Base-by-base conservation (phyloP, 805 yeast species). In the Zygotorulaspora danielsina region DNA sequence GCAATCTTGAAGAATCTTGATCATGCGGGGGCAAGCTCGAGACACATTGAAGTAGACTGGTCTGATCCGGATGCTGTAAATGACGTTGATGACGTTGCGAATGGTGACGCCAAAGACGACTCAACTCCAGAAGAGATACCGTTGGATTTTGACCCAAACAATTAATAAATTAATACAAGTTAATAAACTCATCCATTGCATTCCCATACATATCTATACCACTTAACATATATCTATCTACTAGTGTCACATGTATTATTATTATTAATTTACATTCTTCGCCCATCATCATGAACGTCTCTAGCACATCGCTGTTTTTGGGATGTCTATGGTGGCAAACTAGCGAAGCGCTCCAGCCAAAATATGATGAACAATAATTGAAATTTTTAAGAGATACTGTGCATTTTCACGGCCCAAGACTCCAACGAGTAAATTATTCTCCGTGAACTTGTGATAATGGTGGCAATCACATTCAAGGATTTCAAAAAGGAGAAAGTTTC, bases 401-500 rank as follows among this genome's bases (percentile, higher is more conserved):
- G n/a, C n/a, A n/a, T n/a, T n/a, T n/a, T n/a, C n/a, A n/a, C n/a
- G n/a, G n/a, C n/a, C n/a, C n/a, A n/a, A n/a, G n/a, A n/a, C n/a
- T n/a, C n/a, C n/a, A n/a, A n/a, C n/a, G n/a, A n/a, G n/a, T n/a
- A n/a, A n/a, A n/a, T n/a, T n/a, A n/a, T n/a, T n/a, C n/a, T n/a
- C n/a, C n/a, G n/a, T n/a, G n/a, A n/a, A n/a, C n/a, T n/a, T n/a
- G n/a, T n/a, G n/a, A 34, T 34, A 10, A 59, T 52, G 61, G 53
- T 50, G 10, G 46, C 36, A 20, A 51, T 63, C 31, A 52, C 51
- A 19, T 79, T 93, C 63, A 88, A 89, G 63, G 96, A 93, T 66
- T 84, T 93, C 68, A 89, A 93, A 68, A 93, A 90, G 68, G 88
- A 86, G 60, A 84, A 80, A 60, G 77, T 89, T 62, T 75, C 87